Evolutionary conservation across 1,284 basidiomycete genomes (phyloP), one percentile per base, ranked within the genome.

Genomic region (Moesziomyces antarcticus): DNA sequence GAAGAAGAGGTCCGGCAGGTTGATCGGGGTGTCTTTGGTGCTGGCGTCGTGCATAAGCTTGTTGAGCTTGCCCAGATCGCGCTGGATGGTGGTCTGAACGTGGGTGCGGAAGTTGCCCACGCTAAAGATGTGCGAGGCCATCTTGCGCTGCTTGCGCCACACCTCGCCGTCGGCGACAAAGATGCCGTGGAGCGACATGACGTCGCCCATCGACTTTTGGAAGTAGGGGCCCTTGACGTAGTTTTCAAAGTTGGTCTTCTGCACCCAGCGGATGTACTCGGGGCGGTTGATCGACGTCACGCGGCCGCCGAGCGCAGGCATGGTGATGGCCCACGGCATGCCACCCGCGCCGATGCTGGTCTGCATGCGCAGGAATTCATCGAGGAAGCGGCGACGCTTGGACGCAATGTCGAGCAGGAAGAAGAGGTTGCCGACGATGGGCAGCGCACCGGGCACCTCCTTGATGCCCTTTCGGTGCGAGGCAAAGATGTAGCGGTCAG

Each of bases 71-170:
- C 20, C 20, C 21, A 75, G 35, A 20, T 66, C 75, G 30, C 56
- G 57, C 35, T 70, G 66, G 37, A 79, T 65, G 21, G 74, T 75
- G 55, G 50, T 66, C 45, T 75, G 72, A 8, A 79, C 71, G 37
- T 62, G 65, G 14, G 61, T 71, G 8, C 56, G 50, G 72, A 80
- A 68, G 69, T 71, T 67, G 52, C 74, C 59, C 30, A 82, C 77
- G 46, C 66, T 65, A 51, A 80, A 67, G 50, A 84, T 77, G 50
- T 71, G 75, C 3, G 48, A 81, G 13, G 73, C 82, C 66, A 62
- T 57, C 51, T 67, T 80, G 47, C 83, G 71, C 51, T 82, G 81
- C 33, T 57, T 44, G 40, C 58, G 57, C 83, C 83, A 84, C 1
- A 56, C 22, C 16, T 68, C 51, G 1, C 83, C 83, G 48, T 84